Conservation (phyloP, 202 grass and related monocot species). For the Schoenoplectus triqueter region DNA sequence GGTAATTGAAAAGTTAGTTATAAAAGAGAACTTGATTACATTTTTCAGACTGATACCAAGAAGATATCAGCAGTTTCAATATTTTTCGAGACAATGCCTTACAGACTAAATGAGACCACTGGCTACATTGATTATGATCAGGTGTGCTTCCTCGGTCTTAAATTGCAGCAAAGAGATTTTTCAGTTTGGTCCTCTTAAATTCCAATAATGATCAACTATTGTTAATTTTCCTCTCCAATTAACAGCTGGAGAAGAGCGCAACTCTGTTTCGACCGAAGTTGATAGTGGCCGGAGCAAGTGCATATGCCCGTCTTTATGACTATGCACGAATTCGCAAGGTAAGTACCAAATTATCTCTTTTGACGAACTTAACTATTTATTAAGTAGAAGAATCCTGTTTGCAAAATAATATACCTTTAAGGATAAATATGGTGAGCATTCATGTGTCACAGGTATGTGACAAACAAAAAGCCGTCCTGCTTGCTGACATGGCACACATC, state of each 20-base stretch:
- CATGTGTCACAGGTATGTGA: conserved; percentile 64
- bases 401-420: neutral
- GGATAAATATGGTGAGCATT: neutral
- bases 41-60: conserved; percentile 97
- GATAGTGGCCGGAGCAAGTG: conserved; percentile 94
- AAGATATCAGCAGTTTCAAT: conserved; percentile 98
- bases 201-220: conserved; percentile 10
- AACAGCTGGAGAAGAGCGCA: conserved; percentile 93
- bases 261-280: conserved; percentile 92
- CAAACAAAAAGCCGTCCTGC: conserved; percentile 98
- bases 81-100: conserved; percentile 99
- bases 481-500: conserved; percentile 99
- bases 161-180: conserved; percentile 4
- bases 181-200: neutral
- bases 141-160: conserved; percentile 45
- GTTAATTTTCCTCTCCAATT: conserved; percentile 38
- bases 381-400: neutral
- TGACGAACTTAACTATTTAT: neutral
- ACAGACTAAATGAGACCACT: conserved; percentile 95
- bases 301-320: conserved; percentile 89
- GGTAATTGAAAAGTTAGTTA: neutral
- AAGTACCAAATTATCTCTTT: conserved; percentile 42
- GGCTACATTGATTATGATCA: conserved; percentile 99
- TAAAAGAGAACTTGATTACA: conserved; percentile 23
- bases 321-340: conserved; percentile 84